Evolutionary conservation across 75 land plant genomes (phyloP).

Genomic region (Picea sitchensis): DNA sequence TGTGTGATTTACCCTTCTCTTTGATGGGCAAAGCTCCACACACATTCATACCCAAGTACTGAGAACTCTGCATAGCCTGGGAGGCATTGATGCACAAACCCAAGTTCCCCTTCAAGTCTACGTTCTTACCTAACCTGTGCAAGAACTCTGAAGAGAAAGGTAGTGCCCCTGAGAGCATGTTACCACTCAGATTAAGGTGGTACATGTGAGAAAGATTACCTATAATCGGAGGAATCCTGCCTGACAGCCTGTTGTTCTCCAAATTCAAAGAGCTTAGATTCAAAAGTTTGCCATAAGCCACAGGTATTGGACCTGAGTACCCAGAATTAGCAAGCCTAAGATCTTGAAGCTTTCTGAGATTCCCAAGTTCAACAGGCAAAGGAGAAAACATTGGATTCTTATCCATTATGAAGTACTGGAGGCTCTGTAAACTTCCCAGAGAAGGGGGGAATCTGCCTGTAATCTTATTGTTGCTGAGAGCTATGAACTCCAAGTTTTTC

Average conservation of each 20-base stretch:
- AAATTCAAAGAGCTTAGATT: constrained; percentile 62
- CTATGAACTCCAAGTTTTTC: constrained; percentile 39
- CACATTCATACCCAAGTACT: constrained; percentile 27
- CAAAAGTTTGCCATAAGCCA: constrained; percentile 37
- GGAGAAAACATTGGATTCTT: constrained; percentile 51
- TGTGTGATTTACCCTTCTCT: background rate
- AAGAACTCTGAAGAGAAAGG: constrained; percentile 67
- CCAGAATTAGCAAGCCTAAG: constrained; percentile 57
- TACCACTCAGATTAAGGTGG: constrained; percentile 78
- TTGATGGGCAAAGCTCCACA: constrained; percentile 15
- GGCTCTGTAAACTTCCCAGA: constrained; percentile 30
- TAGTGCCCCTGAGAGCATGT: constrained; percentile 56
- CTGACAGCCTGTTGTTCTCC: constrained; percentile 52
- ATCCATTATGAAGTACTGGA: constrained; percentile 74
- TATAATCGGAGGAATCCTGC: constrained; percentile 46
- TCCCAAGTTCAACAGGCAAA: constrained; percentile 45
- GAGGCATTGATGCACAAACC: constrained; percentile 51
- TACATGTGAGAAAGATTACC: constrained; percentile 55
- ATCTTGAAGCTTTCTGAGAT: constrained; percentile 48
- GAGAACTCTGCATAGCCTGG: constrained; percentile 12
- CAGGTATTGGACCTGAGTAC: constrained; percentile 63
- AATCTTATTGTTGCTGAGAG: constrained; percentile 58
- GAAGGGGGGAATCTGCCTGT: constrained; percentile 41
- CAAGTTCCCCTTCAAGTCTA: constrained; percentile 66
- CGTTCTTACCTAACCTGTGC: constrained; percentile 60